A percentile compares a stretch with the other conserved stretches of the same genome.
These are phyloP conservation scores for Trifolium pratense DNA, from an alignment of 306 rosid species.

Conservation along the genomic window DNA sequence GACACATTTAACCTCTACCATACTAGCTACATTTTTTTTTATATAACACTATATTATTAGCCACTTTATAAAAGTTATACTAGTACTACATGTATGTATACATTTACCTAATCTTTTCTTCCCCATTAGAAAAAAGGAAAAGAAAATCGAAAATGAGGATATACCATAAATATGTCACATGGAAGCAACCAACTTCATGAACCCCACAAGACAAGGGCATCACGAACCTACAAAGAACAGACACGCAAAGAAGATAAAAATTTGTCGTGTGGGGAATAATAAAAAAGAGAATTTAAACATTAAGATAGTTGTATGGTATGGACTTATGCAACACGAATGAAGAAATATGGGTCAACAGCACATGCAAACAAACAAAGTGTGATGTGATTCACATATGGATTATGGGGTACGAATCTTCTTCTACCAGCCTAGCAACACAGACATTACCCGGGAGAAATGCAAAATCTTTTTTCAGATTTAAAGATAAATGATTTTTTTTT, in stretches of 20 bases:
- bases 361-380: constrained; percentile 38
- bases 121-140: not conserved
- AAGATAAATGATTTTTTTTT: not conserved
- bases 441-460: not conserved
- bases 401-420: not conserved
- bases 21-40: not conserved
- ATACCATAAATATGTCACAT: constrained; percentile 41
- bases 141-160: not conserved
- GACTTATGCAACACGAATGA: constrained; percentile 16
- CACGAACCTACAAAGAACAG: constrained; percentile 24
- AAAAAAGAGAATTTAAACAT: constrained; percentile 1
- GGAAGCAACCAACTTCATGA: constrained; percentile 33
- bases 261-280: constrained; percentile 34
- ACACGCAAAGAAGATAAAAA: constrained; percentile 26
- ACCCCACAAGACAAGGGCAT: constrained; percentile 41
- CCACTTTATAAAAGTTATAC: constrained; percentile 8
- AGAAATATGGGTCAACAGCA: constrained; percentile 29
- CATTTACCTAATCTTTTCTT: constrained; percentile 7
- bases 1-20: constrained; percentile 4
- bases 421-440: not conserved
- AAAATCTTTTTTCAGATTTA: not conserved
- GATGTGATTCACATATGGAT: constrained; percentile 21
- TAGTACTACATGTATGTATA: not conserved
- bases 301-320: constrained; percentile 1
- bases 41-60: too few species aligned